Conservation (phyloP, 2,329 filamentous ascomycete species). For the Trichoderma afroharzianum region DNA sequence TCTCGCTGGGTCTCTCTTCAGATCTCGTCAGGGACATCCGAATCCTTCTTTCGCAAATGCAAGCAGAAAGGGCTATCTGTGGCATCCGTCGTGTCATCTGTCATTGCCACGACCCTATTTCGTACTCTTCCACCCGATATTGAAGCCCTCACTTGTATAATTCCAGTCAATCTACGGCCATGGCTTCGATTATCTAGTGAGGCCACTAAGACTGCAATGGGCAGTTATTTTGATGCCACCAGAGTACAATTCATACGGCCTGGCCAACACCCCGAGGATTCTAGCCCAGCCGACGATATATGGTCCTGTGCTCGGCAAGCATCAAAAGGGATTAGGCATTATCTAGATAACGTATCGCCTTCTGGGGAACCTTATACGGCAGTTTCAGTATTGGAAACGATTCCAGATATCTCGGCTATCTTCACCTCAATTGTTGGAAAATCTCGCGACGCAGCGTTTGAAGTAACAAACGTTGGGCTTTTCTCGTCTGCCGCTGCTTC, state of each 20-base stretch:
- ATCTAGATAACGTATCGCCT: background rate
- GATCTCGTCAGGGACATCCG: background rate
- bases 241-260: background rate
- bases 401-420: slow-evolving; percentile 36
- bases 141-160: background rate
- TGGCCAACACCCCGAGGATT: no score
- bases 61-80: background rate
- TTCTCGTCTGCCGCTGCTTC: slow-evolving; percentile 24
- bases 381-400: slow-evolving; percentile 27
- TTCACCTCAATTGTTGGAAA: slow-evolving; percentile 37
- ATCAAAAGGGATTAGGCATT: background rate
- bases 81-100: background rate
- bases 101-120: background rate
- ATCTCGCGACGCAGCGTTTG: slow-evolving; percentile 35
- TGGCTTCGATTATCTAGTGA: background rate
- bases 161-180: background rate
- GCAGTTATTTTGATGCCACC: background rate
- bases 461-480: slow-evolving; percentile 45
- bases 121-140: background rate
- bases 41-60: background rate
- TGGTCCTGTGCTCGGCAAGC: background rate
- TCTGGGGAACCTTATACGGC: background rate
- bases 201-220: background rate
- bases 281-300: background rate
- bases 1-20: background rate